Percentiles rank a stretch among this genome's conserved stretches.
Evolutionary conservation across 2,329 filamentous ascomycete species (phyloP).

Genomic region (Lecanicillium sp.): DNA sequence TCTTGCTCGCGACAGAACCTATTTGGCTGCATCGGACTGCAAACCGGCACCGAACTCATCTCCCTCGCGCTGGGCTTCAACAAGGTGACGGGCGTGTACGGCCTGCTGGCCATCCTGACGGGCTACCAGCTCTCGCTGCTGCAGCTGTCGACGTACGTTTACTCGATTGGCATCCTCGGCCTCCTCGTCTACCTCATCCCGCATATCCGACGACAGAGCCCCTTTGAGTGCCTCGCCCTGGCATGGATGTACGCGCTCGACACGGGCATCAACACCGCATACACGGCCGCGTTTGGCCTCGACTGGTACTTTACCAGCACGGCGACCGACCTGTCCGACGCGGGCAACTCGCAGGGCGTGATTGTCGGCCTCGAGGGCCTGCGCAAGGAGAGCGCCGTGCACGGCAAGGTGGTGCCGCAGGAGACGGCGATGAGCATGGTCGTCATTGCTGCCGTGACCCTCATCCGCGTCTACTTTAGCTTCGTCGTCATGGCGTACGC

Average conservation of each 20-base stretch:
- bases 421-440: slow-evolving; percentile 68
- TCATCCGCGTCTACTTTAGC: slow-evolving; percentile 74
- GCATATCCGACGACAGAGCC: slow-evolving; percentile 70
- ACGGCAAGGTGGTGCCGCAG: slow-evolving; percentile 35
- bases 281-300: slow-evolving; percentile 74
- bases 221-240: slow-evolving; percentile 71
- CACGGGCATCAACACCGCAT: slow-evolving; percentile 71
- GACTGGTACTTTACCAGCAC: slow-evolving; percentile 74
- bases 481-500: slow-evolving; percentile 80
- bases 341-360: slow-evolving; percentile 15
- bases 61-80: slow-evolving; percentile 79
- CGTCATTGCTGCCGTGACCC: slow-evolving; percentile 65
- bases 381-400: slow-evolving; percentile 23
- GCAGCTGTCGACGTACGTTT: slow-evolving; percentile 87
- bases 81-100: slow-evolving; percentile 86
- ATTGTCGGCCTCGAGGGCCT: slow-evolving; percentile 25
- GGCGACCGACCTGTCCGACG: slow-evolving; percentile 17
- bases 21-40: slow-evolving; percentile 76
- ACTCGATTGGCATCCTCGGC: slow-evolving; percentile 66
- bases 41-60: slow-evolving; percentile 80
- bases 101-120: slow-evolving; percentile 79
- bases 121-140: slow-evolving; percentile 75
- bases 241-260: slow-evolving; percentile 84
- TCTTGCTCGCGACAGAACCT: slow-evolving; percentile 53
- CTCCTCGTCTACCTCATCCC: slow-evolving; percentile 64